Evolutionary conservation across 2,329 filamentous ascomycete genomes (phyloP), one percentile per base, ranked within the genome.

Genomic region (Alternaria gaisen): DNA sequence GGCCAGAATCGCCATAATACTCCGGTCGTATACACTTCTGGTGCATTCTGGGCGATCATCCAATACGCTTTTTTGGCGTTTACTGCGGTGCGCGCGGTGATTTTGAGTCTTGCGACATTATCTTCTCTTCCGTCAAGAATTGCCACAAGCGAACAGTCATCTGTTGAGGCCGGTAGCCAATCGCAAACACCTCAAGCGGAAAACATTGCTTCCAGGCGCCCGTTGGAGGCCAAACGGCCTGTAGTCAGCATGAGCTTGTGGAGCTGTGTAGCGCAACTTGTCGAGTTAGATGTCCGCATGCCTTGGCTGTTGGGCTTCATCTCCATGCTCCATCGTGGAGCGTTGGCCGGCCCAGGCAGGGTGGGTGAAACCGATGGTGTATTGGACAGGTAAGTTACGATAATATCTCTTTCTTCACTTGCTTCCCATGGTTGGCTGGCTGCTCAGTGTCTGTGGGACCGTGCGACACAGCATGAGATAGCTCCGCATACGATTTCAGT

Each of bases 291-390:
- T 68, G 79, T 83, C 67, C 91, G 93, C 79, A 97, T 97, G 93
- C 94, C 94, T 65, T 98, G 94, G 94, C 85, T 97, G 58, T 85
- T 85, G 74, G 92, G 92, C 75, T 82, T 87, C 69, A 78, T 95
- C 61, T 91, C 91, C 58, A 86, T 97, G 79, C 78, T 90, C 68
- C 92, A 95, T 80, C 90, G 91, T 84, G 84, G 88, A 68, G 85
- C 89, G 72, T 80, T 94, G 73, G 83, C 84, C 72, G 92, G 93
- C 24, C 92, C 92, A 66, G 91, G 93, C 72, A 86, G 81, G 80
- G 80, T 97, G 66, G 93, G 91, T 75, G 85, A 86, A 72, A 87
- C 90, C 28, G 86, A 96, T 78, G 90, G 93, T 66, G 85, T 89
- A 78, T 83, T 97, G 80, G 94, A 98, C 83, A 96, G 93, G 94